A percentile compares a stretch with the other conserved stretches of the same genome.
phyloP scores from a whole-genome alignment of 768 basidiomycete genomes.

The Suillus lakei region DNA sequence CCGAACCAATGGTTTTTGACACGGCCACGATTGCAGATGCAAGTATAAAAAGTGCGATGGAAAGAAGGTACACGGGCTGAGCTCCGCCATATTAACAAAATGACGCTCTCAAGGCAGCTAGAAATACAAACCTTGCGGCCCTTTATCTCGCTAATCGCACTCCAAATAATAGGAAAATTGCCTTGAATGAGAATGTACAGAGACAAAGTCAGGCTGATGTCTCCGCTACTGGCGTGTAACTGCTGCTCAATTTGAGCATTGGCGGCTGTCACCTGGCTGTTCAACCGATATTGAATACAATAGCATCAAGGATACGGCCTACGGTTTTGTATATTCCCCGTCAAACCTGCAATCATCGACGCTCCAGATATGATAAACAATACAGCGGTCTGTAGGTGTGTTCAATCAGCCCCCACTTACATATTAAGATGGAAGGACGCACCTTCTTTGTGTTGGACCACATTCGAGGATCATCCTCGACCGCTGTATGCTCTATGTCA shows the following conservation, averaged over 20 bases:
- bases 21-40: conserved; percentile 64
- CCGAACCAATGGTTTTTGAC: conserved; percentile 53
- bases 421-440: not conserved
- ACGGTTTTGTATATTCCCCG: conserved; percentile 34
- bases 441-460: conserved; percentile 66
- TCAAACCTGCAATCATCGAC: conserved; percentile 29
- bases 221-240: conserved; percentile 60
- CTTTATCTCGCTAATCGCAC: conserved; percentile 74
- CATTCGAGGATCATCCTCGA: conserved; percentile 62
- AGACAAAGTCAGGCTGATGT: conserved; percentile 72
- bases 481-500: conserved; percentile 44
- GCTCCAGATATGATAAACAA: conserved; percentile 32
- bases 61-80: conserved; percentile 60
- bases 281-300: not conserved
- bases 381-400: conserved; percentile 21
- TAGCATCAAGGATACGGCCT: conserved; percentile 4
- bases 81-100: not conserved
- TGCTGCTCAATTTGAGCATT: conserved; percentile 65
- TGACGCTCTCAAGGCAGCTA: not conserved
- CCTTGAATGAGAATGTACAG: conserved; percentile 78
- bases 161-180: conserved; percentile 68
- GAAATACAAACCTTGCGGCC: conserved; percentile 61
- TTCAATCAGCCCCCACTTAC: not conserved
- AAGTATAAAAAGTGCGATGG: conserved; percentile 56
- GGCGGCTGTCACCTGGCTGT: conserved; percentile 54